Base-by-base conservation (phyloP, 768 basidiomycete genomes). In the Pleurotus eryngii region DNA sequence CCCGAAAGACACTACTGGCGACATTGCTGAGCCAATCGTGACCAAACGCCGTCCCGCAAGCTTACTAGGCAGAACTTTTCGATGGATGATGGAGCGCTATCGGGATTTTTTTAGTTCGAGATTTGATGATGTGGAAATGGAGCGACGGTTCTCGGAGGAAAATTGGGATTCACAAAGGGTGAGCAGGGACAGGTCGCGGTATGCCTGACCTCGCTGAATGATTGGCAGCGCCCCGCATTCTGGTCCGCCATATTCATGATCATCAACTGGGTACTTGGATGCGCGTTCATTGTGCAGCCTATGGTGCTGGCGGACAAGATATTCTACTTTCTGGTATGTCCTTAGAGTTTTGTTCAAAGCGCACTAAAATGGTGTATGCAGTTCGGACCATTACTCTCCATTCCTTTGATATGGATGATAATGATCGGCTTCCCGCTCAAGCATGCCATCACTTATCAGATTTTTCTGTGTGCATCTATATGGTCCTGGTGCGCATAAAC, bases 221-320 rank as follows among this genome's bases (percentile, higher is more conserved):
- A 35, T 35, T 11, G 30, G 15, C 39, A 56, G 55, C 55, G 43
- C 12, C 55, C 46, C 43, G 55, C 55, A 14, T 46, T 56, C 26
- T 56, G 55, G 55, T 42, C 55, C 2, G 42, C 55, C n/a, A 38
- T 56, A 17, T 56, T 56, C 46, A 30, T 56, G 24, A 56, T 56
- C 18, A 38, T 47, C 11, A 56, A 56, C 22, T 56, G 55, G 55
- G 55, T 56, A 8, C 43, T 56, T 9, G 55, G 55, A 6, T 56
- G 55, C 22, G 55, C 46, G n/a, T 56, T 56, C 9, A 56, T 56
- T 14, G 11, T 45, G n/a, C 22, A 47, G 24, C 55, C 55, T 12
- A 47, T 56, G 26, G 55, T 56, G 18, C 55, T 56, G 8, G 46
- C 46, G 15, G 55, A 56, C 46, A 27, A 56, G 11, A 56, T 56